Evolutionary conservation across 2,329 filamentous ascomycete genomes (phyloP).

Genomic region (Cercospora sojina): DNA sequence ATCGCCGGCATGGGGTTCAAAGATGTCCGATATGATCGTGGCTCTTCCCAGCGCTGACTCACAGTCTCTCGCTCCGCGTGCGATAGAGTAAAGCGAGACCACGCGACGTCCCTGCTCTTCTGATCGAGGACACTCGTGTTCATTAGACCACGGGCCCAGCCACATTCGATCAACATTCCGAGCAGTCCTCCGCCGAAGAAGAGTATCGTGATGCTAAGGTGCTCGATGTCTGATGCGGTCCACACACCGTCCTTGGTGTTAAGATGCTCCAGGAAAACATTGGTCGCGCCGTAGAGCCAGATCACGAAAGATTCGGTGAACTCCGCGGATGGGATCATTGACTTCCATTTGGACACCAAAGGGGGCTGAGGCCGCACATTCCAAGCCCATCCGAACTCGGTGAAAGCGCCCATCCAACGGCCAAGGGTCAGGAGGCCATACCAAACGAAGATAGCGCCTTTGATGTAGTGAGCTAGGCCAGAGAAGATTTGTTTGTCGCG

Average conservation of each 20-base stretch:
- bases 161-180: slow-evolving; percentile 41
- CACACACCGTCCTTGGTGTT: slow-evolving; percentile 69
- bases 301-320: slow-evolving; percentile 89
- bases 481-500: slow-evolving; percentile 63
- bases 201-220: slow-evolving; percentile 86
- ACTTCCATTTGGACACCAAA: slow-evolving; percentile 62
- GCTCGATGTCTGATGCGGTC: slow-evolving; percentile 80
- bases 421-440: slow-evolving; percentile 83
- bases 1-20: slow-evolving; percentile 86
- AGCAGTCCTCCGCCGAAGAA: slow-evolving; percentile 88
- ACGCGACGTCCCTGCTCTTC: slow-evolving; percentile 38
- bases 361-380: slow-evolving; percentile 69
- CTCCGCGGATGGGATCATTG: slow-evolving; percentile 70
- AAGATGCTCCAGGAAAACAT: slow-evolving; percentile 90
- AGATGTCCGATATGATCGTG: slow-evolving; percentile 69
- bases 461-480: slow-evolving; percentile 88
- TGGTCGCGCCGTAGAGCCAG: slow-evolving; percentile 82
- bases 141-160: slow-evolving; percentile 63
- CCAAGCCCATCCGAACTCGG: slow-evolving; percentile 93
- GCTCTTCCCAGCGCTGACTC: slow-evolving; percentile 55
- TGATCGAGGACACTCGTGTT: slow-evolving; percentile 51
- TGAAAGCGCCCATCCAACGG: slow-evolving; percentile 86
- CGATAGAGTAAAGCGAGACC: slow-evolving; percentile 16
- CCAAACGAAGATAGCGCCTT: slow-evolving; percentile 93
- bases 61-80: slow-evolving; percentile 3